Base-by-base conservation (phyloP, 306 rosid species). In the Cicer yamashitae region DNA sequence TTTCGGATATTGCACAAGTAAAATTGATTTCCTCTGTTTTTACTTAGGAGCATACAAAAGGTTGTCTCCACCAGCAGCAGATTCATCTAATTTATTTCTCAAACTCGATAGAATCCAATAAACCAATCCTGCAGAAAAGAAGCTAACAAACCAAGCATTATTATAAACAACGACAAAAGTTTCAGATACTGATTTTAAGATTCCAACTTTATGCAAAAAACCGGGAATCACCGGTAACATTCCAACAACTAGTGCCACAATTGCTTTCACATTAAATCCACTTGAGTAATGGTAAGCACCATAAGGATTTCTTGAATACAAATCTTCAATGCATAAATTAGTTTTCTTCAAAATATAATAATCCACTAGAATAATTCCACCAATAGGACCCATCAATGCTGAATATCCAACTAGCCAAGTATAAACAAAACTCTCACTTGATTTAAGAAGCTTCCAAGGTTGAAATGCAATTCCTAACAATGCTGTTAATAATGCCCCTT, bases 371-470 rank as follows among this genome's bases (percentile, higher is more conserved):
- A 93, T 56, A 57, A 93, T 86, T 37, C 94, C 96, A 11, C 88
- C 96, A 70, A 91, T 88, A 7, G 98, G 98, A 67, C 96, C 98
- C 84, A 88, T 45, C 14, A 91, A 57, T 2, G 98, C 97, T 38
- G 98, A 93, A 69, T 93, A 88, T n/a, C 98, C 96, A 68, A 93
- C 88, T 13, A 93, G 85, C 98, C 98, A 93, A 6, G 96, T 91
- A 39, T 91, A 89, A 2, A 93, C 98, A 74, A 91, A 93, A 81
- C 96, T 89, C 89, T 91, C 97, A 74, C 98, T 91, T 18, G 98
- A 93, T 20, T 70, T 74, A 0, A 93, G 83, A 45, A 93, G 96
- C 84, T 90, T 82, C 98, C 97, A 93, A 0, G 98, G 98, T 25
- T 93, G 98, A 53, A 93, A 93, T 30, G 83, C 89, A 61, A 93